phyloP scores from a whole-genome alignment of 768 basidiomycete species.

The Collybia mongolica region DNA sequence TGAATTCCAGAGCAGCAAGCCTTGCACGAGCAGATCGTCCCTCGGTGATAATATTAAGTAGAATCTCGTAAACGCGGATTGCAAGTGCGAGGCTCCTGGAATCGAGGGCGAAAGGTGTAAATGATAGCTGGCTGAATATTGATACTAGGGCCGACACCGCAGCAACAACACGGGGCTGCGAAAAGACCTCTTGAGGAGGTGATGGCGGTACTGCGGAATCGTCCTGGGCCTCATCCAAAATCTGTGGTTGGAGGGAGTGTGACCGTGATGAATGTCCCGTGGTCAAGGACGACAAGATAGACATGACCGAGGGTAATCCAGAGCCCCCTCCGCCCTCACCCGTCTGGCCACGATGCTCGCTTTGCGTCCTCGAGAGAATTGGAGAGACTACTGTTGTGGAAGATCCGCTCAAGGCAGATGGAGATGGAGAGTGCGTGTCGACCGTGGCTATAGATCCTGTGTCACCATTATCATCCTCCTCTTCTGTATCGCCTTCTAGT shows the following conservation, averaged over 20 bases:
- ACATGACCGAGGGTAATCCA: constrained; percentile 58
- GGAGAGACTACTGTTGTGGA: constrained; percentile 47
- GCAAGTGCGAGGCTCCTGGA: constrained; percentile 50
- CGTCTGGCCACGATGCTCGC: constrained; percentile 40
- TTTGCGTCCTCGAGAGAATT: constrained; percentile 55
- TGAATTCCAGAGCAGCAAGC: constrained; percentile 76
- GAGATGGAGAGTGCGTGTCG: constrained; percentile 37
- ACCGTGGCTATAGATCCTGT: constrained; percentile 35
- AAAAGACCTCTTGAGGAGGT: constrained; percentile 15
- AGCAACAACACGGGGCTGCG: constrained; percentile 47
- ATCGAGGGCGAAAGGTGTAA: constrained; percentile 59
- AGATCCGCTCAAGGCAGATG: constrained; percentile 17
- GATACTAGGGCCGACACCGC: constrained; percentile 64
- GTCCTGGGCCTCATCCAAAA: constrained; percentile 33
- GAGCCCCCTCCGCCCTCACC: constrained; percentile 44
- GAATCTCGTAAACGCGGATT: constrained; percentile 47
- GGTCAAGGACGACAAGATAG: constrained; percentile 60
- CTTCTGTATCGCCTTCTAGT: constrained; percentile 28
- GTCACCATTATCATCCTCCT: constrained; percentile 45
- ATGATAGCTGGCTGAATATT: constrained; percentile 68
- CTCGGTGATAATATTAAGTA: constrained; percentile 45
- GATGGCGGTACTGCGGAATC: constrained; percentile 12
- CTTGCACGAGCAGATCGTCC: constrained; percentile 59
- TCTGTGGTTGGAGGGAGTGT: constrained; percentile 48
- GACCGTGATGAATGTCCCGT: constrained; percentile 54